A percentile compares a stretch with the other conserved stretches of the same genome.
Evolutionary conservation across 768 basidiomycete species (phyloP).

Genomic region (Strobilomyces echinocephalus): DNA sequence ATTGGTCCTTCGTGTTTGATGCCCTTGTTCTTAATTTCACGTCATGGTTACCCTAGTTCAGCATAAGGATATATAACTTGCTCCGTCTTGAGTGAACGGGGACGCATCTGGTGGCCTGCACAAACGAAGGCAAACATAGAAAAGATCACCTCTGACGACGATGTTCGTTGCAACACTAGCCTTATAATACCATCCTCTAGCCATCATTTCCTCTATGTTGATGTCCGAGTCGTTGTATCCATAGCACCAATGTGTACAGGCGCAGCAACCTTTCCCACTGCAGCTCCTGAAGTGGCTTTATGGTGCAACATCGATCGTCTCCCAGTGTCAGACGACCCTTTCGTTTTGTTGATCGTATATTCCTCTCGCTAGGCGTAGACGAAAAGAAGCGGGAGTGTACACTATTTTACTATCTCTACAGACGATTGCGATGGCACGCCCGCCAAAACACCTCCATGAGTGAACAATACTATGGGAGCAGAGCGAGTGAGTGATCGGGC

Average conservation of each 20-base stretch:
- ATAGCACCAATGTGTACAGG: constrained; percentile 31
- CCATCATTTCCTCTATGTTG: not conserved
- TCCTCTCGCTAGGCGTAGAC: constrained; percentile 8
- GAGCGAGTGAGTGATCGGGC: too few species aligned
- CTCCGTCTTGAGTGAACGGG: not conserved
- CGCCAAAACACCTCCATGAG: too few species aligned
- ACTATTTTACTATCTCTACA: not conserved
- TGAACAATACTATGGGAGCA: too few species aligned
- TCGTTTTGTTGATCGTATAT: not conserved
- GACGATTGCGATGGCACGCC: too few species aligned
- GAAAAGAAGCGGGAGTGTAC: constrained; percentile 9
- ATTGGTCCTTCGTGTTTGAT: constrained; percentile 31
- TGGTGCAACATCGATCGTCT: constrained; percentile 23
- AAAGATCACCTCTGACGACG: too few species aligned
- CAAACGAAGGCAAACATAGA: not conserved
- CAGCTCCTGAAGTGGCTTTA: constrained; percentile 32
- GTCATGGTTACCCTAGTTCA: constrained; percentile 30
- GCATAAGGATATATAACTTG: constrained; percentile 9
- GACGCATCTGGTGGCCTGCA: too few species aligned
- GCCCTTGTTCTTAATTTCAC: constrained; percentile 30
- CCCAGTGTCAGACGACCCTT: constrained; percentile 2
- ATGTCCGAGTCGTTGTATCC: not conserved
- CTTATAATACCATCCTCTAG: not conserved
- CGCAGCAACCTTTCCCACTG: constrained; percentile 21
- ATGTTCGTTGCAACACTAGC: not conserved